Percentiles rank a stretch among this genome's conserved stretches.
These are phyloP conservation scores for Chlamydomonas sp. DNA, from an alignment of 139 green algal genomes.

Conservation along the genomic window DNA sequence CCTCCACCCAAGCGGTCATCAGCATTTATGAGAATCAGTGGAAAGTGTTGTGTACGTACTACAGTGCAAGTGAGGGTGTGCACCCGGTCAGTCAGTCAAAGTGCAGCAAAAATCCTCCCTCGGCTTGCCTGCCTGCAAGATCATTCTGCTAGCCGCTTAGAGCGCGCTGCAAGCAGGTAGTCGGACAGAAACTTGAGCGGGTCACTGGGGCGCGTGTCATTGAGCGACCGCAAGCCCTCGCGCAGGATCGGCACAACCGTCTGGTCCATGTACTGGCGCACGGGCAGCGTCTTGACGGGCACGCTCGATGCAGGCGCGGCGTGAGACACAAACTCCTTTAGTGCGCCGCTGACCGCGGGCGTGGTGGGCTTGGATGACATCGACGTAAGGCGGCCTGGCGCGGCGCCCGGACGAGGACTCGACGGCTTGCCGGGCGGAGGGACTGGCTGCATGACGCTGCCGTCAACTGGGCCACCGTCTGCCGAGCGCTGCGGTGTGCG, in stretches of 20 bases:
- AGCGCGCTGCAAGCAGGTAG: conserved; percentile 33
- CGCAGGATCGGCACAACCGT: conserved; percentile 51
- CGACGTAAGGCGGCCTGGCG: background rate
- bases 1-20: too few species aligned
- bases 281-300: conserved; percentile 26
- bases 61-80: too few species aligned
- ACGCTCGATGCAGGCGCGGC: background rate
- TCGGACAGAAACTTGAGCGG: conserved; percentile 52
- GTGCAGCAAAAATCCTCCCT: too few species aligned
- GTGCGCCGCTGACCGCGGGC: background rate
- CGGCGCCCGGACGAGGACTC: background rate
- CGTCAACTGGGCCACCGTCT: too few species aligned
- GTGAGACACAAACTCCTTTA: background rate
- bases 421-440: background rate
- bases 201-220: conserved; percentile 42
- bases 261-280: conserved; percentile 52
- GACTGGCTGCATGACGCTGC: conserved; percentile 2
- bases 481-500: background rate
- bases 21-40: too few species aligned
- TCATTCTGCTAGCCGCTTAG: conserved; percentile 13
- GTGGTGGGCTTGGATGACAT: background rate
- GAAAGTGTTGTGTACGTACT: too few species aligned
- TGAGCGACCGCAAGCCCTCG: conserved; percentile 46
- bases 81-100: too few species aligned
- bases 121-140: background rate